A percentile compares a stretch with the other conserved stretches of the same genome.
Evolutionary conservation across 306 rosid genomes (phyloP).

Genomic region (Glycine tomentella): DNA sequence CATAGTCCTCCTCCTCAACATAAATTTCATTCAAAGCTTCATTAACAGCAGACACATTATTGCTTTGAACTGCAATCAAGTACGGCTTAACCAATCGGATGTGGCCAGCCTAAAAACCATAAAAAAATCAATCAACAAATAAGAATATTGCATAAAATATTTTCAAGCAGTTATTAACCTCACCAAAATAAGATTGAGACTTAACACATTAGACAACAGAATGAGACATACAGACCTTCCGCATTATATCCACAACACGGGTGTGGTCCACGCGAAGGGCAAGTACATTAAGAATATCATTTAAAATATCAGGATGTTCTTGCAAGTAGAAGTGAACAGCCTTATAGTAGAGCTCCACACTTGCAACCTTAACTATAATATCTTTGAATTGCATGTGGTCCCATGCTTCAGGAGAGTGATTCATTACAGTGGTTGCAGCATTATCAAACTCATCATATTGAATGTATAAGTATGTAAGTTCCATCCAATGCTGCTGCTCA

Average conservation of each 20-base stretch:
- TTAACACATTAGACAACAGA: background rate
- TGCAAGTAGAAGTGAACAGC: slow-evolving; percentile 91
- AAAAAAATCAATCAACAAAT: slow-evolving; percentile 13
- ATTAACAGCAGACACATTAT: slow-evolving; percentile 85
- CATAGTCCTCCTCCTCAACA: slow-evolving; percentile 87
- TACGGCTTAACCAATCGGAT: slow-evolving; percentile 83
- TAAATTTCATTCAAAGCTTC: slow-evolving; percentile 88
- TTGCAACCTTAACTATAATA: slow-evolving; percentile 77
- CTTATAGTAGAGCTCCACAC: slow-evolving; percentile 81
- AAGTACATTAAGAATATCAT: slow-evolving; percentile 82
- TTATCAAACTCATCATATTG: slow-evolving; percentile 86
- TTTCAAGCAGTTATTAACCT: background rate
- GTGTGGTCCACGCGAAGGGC: slow-evolving; percentile 88
- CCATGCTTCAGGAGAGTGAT: slow-evolving; percentile 94
- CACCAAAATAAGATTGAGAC: slow-evolving; percentile 1
- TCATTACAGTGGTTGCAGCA: slow-evolving; percentile 90
- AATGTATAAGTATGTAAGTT: slow-evolving; percentile 74
- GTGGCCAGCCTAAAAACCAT: slow-evolving; percentile 70
- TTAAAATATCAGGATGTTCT: slow-evolving; percentile 86
- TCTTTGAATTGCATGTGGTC: slow-evolving; percentile 94
- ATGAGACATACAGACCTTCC: slow-evolving; percentile 61
- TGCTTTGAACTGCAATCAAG: slow-evolving; percentile 92
- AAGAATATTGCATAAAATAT: background rate
- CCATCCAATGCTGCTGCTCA: slow-evolving; percentile 89
- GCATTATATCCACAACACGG: slow-evolving; percentile 86